Evolutionary conservation across 768 basidiomycete genomes (phyloP), one percentile per base, ranked within the genome.

Genomic region (Boletus vermiculosoides): DNA sequence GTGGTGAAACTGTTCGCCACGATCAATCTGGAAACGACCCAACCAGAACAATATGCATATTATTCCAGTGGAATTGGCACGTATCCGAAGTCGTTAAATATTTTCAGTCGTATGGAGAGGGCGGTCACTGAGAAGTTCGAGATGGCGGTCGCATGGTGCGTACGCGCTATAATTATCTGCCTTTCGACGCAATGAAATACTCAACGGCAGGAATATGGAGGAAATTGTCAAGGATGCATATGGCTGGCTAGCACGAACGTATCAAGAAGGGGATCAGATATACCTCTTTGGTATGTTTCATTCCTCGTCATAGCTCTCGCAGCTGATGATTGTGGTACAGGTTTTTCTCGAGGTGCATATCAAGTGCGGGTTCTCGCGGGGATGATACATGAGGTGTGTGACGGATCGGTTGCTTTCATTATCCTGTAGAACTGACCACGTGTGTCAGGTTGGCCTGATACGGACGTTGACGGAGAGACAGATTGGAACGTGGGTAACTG

Each of bases 41-140:
- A 50, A 5, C 75, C 9, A 7, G 9, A 9, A 31, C 31, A 75
- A 39, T 54, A 55, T 30, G 69, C 74, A 4, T 72, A 70, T 51
- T 76, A 75, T 45, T 69, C 64, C 37, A 76, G 71, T 34, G 74
- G 75, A 1, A 69, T 74, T 11, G 74, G 74, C 2, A 73, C 74
- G 0, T 67, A 62, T n/a, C 20, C 36, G 2, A 37, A 25, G 23
- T 22, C 31, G 2, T 22, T 41, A 12, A 8, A 22, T 7, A 5
- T 10, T 0, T 1, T 53, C 16, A 5, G 23, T 20, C 40, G 50
- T 4, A 6, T 42, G 22, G 33, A 28, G 28, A 37, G 8, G 13
- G 36, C 4, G 5, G 6, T 58, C 9, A 22, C 30, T 18, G 20
- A 37, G 9, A 8, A 5, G 0, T n/a, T 56, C 0, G 54, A 49